Percentiles rank a stretch among this genome's conserved stretches.
Conservation (phyloP, 1,284 basidiomycete species). For the Kwoniella shivajii region DNA sequence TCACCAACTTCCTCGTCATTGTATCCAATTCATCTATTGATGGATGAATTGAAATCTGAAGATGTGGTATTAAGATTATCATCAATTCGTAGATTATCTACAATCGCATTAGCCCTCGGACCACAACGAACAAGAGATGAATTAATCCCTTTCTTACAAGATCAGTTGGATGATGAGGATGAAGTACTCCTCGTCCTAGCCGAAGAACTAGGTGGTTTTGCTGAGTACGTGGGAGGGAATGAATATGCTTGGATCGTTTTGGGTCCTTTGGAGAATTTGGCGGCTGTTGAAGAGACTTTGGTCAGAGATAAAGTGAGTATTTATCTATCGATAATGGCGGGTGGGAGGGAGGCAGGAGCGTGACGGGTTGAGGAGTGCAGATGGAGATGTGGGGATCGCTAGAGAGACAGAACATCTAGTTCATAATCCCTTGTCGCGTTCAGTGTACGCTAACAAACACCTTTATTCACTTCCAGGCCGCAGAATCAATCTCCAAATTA, state of each 20-base stretch:
- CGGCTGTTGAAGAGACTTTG: conserved; percentile 95
- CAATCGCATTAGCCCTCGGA: conserved; percentile 95
- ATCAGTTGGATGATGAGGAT: conserved; percentile 98
- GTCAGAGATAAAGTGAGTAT: conserved; percentile 89
- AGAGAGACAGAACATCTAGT: no score
- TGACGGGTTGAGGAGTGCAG: no score
- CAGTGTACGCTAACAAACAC: background rate
- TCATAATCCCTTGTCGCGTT: no score
- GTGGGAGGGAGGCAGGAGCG: no score
- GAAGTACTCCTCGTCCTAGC: conserved; percentile 96
- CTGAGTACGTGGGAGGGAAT: conserved; percentile 92
- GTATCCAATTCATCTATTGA: conserved; percentile 54
- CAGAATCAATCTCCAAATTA: conserved; percentile 94
- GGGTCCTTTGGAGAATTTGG: conserved; percentile 92
- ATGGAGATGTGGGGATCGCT: no score
- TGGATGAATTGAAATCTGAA: conserved; percentile 82
- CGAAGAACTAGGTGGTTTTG: conserved; percentile 89
- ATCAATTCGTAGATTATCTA: conserved; percentile 96
- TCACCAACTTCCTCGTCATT: conserved; percentile 33
- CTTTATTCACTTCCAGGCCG: conserved; percentile 64
- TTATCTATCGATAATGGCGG: background rate
- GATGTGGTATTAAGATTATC: conserved; percentile 93
- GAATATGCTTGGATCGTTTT: conserved; percentile 86
- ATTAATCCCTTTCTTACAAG: conserved; percentile 90
- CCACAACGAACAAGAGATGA: conserved; percentile 94